Conservation (phyloP, 352 stramenopile genomes). For the Globisporangium ultimum region DNA sequence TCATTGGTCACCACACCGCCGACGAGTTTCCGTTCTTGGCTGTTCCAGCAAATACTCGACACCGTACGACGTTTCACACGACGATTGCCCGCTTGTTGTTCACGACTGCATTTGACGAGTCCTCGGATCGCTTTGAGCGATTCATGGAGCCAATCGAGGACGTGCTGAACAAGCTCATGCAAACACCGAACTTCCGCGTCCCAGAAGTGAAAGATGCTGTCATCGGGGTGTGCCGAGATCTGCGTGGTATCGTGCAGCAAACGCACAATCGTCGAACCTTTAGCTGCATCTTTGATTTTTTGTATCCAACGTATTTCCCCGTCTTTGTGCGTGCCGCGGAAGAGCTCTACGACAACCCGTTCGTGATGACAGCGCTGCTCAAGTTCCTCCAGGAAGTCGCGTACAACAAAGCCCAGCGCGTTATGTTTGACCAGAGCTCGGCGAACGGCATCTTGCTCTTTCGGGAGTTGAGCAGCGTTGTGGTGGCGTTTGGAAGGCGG, state of each 20-base stretch:
- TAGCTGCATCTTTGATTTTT: constrained; percentile 96
- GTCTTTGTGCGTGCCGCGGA: constrained; percentile 94
- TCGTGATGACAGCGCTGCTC: constrained; percentile 95
- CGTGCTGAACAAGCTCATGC: constrained; percentile 76
- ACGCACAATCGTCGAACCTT: constrained; percentile 97
- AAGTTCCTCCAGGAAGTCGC: constrained; percentile 96
- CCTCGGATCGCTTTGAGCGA: constrained; percentile 92
- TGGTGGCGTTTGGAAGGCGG: constrained; percentile 93
- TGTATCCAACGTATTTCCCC: constrained; percentile 96
- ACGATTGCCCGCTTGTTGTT: constrained; percentile 96
- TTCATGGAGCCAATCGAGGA: constrained; percentile 95
- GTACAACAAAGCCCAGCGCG: constrained; percentile 95
- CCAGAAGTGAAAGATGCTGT: constrained; percentile 86
- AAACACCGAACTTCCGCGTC: constrained; percentile 70
- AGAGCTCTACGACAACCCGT: constrained; percentile 91
- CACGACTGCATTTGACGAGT: constrained; percentile 93
- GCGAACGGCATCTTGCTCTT: constrained; percentile 99
- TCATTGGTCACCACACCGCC: constrained; percentile 95
- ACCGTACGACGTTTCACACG: constrained; percentile 97
- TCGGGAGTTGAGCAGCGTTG: constrained; percentile 92
- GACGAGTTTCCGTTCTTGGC: constrained; percentile 97
- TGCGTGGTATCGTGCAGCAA: constrained; percentile 94
- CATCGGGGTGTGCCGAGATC: constrained; percentile 95
- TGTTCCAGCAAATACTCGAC: constrained; percentile 90
- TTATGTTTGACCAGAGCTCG: constrained; percentile 98